phyloP scores from a whole-genome alignment of 169 alveolate genomes.

The Blepharisma undulans region DNA sequence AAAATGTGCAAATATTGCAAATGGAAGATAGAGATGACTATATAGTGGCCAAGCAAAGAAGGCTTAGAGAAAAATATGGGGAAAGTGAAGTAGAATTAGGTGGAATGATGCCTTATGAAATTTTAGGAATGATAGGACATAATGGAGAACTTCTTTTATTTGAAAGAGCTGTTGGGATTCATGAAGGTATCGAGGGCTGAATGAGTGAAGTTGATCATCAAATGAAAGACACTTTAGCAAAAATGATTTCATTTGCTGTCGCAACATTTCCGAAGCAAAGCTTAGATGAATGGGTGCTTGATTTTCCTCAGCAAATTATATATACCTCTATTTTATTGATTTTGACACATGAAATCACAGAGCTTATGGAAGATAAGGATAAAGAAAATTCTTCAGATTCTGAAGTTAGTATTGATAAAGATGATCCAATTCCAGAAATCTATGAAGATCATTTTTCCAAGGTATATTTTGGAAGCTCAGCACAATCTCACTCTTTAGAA shows the following conservation, averaged over 20 bases:
- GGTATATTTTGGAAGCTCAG: slow-evolving; percentile 36
- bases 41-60: background rate
- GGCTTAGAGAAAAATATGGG: background rate
- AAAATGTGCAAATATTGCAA: background rate
- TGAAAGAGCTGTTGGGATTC: slow-evolving; percentile 48
- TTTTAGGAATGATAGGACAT: slow-evolving; percentile 49
- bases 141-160: slow-evolving; percentile 55
- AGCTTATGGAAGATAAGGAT: slow-evolving; percentile 54
- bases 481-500: background rate
- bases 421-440: slow-evolving; percentile 34
- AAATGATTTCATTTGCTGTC: slow-evolving; percentile 54
- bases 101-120: slow-evolving; percentile 35
- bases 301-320: slow-evolving; percentile 63
- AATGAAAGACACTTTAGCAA: slow-evolving; percentile 59
- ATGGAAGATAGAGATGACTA: background rate
- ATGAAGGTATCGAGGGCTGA: slow-evolving; percentile 52
- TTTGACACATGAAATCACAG: slow-evolving; percentile 66
- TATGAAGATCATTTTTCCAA: slow-evolving; percentile 19
- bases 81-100: slow-evolving; percentile 3
- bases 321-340: slow-evolving; percentile 55
- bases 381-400: slow-evolving; percentile 29
- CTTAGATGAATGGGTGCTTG: slow-evolving; percentile 75
- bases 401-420: slow-evolving; percentile 23
- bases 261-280: slow-evolving; percentile 57
- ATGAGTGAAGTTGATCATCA: slow-evolving; percentile 47